Evolutionary conservation across 2,329 filamentous ascomycete species (phyloP).

Genomic region (Monascus ruber): DNA sequence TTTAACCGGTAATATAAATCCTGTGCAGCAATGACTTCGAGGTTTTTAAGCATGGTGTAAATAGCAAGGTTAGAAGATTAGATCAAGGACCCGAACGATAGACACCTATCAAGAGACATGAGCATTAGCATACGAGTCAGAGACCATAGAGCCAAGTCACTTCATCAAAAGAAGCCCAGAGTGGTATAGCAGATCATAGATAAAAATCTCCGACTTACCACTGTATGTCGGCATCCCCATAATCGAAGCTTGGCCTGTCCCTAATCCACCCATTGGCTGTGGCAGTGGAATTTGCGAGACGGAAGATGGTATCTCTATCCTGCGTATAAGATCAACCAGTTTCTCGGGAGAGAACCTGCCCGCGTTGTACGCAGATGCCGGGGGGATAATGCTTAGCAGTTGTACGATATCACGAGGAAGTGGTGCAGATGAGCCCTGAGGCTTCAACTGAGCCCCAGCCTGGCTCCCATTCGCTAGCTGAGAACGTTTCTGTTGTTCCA

Average conservation of each 20-base stretch:
- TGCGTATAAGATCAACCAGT: constrained; percentile 62
- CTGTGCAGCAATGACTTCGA: too few relatives aligned
- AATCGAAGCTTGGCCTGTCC: constrained; percentile 10
- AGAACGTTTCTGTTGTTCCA: constrained; percentile 59
- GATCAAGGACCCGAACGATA: constrained; percentile 2
- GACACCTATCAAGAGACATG: constrained; percentile 1
- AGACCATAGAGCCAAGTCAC: not conserved
- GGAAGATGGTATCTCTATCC: constrained; percentile 52
- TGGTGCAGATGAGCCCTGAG: constrained; percentile 48
- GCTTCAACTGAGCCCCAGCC: constrained; percentile 31
- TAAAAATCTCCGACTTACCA: constrained; percentile 14
- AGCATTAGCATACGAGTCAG: not conserved
- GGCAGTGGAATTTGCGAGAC: constrained; percentile 28
- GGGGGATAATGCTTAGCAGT: constrained; percentile 61
- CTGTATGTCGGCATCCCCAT: constrained; percentile 18
- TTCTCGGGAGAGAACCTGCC: constrained; percentile 58
- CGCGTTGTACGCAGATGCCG: constrained; percentile 59
- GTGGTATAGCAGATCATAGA: too few relatives aligned
- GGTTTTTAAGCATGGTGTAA: too few relatives aligned
- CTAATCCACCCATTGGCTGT: constrained; percentile 20
- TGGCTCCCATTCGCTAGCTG: constrained; percentile 20
- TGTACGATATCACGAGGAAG: constrained; percentile 58
- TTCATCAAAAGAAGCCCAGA: too few relatives aligned
- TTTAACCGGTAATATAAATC: too few relatives aligned
- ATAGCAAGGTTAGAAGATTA: not conserved